A percentile compares a stretch with the other conserved stretches of the same genome.
Conservation (phyloP, 169 alveolate genomes). For the Plasmodium inui region DNA sequence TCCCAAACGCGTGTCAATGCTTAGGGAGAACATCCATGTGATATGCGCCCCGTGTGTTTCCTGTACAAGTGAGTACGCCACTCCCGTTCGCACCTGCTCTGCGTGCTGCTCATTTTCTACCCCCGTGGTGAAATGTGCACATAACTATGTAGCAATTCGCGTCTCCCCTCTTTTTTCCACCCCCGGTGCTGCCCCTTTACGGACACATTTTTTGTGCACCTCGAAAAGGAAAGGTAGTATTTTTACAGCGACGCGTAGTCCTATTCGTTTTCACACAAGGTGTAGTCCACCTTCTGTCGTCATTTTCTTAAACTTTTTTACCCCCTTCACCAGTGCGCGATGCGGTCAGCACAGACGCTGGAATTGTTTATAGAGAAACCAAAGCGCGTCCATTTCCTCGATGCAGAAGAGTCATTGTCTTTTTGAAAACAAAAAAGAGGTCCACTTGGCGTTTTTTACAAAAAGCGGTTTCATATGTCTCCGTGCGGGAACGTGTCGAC, state of each 20-base stretch:
- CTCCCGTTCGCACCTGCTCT: no score
- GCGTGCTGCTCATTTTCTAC: no score
- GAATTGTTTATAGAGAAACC: constrained; percentile 17
- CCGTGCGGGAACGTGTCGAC: neutral
- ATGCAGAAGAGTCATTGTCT: neutral
- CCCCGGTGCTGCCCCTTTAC: neutral
- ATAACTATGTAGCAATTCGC: neutral
- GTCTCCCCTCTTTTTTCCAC: neutral
- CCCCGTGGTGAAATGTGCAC: neutral
- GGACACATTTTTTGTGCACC: neutral
- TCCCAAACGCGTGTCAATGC: no score
- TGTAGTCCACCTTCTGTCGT: neutral
- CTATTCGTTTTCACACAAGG: neutral
- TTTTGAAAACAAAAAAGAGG: constrained; percentile 31
- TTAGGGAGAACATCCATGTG: no score
- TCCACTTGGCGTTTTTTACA: constrained; percentile 2
- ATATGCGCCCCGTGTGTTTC: no score
- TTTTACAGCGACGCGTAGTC: neutral
- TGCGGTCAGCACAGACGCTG: neutral
- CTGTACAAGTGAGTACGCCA: no score
- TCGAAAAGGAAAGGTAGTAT: neutral
- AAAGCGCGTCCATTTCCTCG: neutral
- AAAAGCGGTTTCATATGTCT: neutral
- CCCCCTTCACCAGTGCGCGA: neutral
- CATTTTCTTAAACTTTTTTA: neutral